phyloP scores from a whole-genome alignment of 352 stramenopile genomes.

The Pythium volutum region DNA sequence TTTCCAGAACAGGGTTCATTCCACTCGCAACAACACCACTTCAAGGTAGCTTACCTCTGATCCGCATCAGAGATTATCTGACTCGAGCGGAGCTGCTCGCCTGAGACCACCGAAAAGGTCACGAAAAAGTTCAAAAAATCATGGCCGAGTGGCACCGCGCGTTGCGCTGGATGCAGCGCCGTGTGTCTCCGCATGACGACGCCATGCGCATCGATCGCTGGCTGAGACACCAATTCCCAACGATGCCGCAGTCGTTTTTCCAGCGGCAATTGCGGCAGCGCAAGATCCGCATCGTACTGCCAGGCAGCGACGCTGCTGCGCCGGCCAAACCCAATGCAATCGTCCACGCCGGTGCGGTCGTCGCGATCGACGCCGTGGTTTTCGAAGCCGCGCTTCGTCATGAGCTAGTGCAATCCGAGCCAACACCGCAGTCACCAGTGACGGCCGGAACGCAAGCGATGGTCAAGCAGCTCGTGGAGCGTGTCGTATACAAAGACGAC shows the following conservation, averaged over 20 bases:
- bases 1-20: constrained; percentile 7
- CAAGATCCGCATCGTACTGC: constrained; percentile 49
- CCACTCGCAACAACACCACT: background rate
- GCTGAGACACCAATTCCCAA: constrained; percentile 52
- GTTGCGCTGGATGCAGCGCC: constrained; percentile 51
- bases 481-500: constrained; percentile 45
- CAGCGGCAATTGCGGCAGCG: constrained; percentile 64
- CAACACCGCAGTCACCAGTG: background rate
- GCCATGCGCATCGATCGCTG: constrained; percentile 71
- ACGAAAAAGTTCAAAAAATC: too few relatives aligned
- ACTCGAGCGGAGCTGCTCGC: background rate
- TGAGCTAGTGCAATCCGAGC: background rate
- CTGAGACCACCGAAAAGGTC: background rate
- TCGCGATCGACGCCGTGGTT: constrained; percentile 53
- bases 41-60: background rate
- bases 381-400: constrained; percentile 23
- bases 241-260: constrained; percentile 50
- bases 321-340: constrained; percentile 33
- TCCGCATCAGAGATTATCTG: background rate
- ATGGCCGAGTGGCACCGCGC: constrained; percentile 37
- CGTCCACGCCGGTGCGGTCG: constrained; percentile 35
- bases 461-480: constrained; percentile 29
- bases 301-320: background rate
- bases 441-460: background rate
- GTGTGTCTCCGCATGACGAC: constrained; percentile 40